Conservation (phyloP, 768 basidiomycete species). For the Lactifluus echinatus region DNA sequence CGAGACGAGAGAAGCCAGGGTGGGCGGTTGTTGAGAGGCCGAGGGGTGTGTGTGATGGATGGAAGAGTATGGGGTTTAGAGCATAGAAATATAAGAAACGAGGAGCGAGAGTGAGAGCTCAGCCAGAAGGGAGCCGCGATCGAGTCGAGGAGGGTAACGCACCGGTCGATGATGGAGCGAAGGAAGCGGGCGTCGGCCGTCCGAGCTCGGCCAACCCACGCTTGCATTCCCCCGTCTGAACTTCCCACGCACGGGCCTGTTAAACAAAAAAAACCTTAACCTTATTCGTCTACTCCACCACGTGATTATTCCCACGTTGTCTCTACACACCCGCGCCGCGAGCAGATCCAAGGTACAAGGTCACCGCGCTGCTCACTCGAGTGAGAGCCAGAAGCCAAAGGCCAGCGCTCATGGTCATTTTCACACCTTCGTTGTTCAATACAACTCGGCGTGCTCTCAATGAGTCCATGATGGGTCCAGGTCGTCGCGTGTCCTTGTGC, state of each 20-base stretch:
- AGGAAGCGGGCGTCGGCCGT: conserved; percentile 23
- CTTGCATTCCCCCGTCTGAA: conserved; percentile 16
- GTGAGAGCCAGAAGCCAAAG: not conserved
- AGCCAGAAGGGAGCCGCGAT: conserved; percentile 30
- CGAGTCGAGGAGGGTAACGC: conserved; percentile 21
- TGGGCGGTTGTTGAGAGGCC: conserved; percentile 23
- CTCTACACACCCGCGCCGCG: not conserved
- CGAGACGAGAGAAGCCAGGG: conserved; percentile 29
- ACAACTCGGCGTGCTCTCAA: conserved; percentile 4
- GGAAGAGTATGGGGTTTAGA: conserved; percentile 10
- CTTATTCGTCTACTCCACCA: conserved; percentile 8
- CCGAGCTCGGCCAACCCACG: conserved; percentile 22
- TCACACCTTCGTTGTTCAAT: conserved; percentile 1
- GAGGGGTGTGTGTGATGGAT: conserved; percentile 21
- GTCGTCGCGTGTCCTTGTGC: conserved; percentile 1
- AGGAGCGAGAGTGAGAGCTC: conserved; percentile 27
- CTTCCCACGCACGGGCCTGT: conserved; percentile 22
- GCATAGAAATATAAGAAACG: conserved; percentile 24
- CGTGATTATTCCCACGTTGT: conserved; percentile 11
- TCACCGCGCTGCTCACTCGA: not conserved
- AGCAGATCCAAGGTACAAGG: too few relatives aligned
- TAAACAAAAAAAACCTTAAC: conserved; percentile 22
- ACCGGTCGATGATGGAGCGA: conserved; percentile 23
- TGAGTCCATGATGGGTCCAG: not conserved
- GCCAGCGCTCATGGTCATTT: not conserved